Evolutionary conservation across 2,329 filamentous ascomycete genomes (phyloP), one percentile per base, ranked within the genome.

Genomic region (Biscogniauxia sp.): DNA sequence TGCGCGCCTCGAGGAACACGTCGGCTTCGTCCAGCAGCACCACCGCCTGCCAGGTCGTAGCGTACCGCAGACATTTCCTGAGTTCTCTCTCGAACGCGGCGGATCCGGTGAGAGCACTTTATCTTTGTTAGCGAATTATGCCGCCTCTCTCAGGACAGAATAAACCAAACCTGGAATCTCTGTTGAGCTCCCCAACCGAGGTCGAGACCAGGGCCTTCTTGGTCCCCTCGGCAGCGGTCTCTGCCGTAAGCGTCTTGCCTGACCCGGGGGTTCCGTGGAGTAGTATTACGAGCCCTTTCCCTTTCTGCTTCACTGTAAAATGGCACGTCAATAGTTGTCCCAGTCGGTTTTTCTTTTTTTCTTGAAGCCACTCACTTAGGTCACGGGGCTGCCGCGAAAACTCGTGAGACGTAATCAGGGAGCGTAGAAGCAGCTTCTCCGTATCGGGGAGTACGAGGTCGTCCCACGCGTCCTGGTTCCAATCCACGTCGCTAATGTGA

Each of bases 171-270:
- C 49, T 63, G 7, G 62, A 54, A 2, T 52, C 59, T 20, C 64
- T 64, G 23, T 64, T 68, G 1, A 72, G 67, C 56, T 71, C 70
- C 2, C 69, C 70, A 3, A 69, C 56, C 11, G 70, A 68, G 7
- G 68, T 68, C 8, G 66, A 64, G 19, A 72, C 55, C 13, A 72
- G 62, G 4, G 68, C 66, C 54, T 67, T 71, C 49, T 61, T 57
- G 3, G 64, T 64, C 6, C 64, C 69, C 54, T 73, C 72, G 1
- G 70, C 70, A 0, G 69, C 68, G 0, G 70, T 69, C 60, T 78
- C 76, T 0, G 76, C 76, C 0, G 76, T 78, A 11, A 77, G 64
- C 0, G 76, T 79, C 61, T 78, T 78, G 13, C 76, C 76, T 0
- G 72, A 69, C 0, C 76, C 76, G 1, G 75, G 74, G 1, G 71